phyloP scores from a whole-genome alignment of 352 stramenopile species.

The Globisporangium alternatum region DNA sequence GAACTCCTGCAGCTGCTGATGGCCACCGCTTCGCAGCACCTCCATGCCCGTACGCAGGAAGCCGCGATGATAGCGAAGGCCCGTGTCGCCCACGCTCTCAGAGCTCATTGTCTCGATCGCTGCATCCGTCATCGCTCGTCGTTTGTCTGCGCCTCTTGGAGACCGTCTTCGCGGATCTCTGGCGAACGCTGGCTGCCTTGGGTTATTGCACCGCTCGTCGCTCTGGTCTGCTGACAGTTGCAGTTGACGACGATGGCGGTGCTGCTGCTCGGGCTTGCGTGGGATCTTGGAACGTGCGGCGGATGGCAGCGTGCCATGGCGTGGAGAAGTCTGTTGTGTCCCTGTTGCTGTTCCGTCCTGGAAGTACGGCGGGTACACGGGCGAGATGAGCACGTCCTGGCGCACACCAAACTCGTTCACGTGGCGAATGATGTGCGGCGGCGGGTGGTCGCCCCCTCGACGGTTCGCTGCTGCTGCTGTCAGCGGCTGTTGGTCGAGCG shows the following conservation, averaged over 20 bases:
- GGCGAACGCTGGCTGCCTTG: not conserved
- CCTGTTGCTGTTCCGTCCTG: not conserved
- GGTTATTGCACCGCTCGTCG: constrained; percentile 30
- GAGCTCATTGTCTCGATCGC: not conserved
- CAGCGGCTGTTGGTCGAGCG: constrained; percentile 6
- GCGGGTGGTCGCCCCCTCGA: not conserved
- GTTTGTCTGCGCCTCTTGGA: not conserved
- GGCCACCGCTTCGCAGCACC: constrained; percentile 29
- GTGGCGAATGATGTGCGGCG: constrained; percentile 50
- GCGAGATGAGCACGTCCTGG: constrained; percentile 58
- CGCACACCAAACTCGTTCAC: constrained; percentile 65
- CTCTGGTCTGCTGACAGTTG: constrained; percentile 21
- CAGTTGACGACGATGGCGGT: constrained; percentile 7
- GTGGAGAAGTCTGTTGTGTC: not conserved
- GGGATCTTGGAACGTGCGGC: not conserved
- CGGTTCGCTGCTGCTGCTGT: not conserved
- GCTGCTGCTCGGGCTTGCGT: not conserved
- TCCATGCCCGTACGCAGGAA: constrained; percentile 65
- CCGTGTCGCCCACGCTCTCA: constrained; percentile 3
- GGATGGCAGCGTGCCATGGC: constrained; percentile 2
- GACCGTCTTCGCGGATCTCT: constrained; percentile 9
- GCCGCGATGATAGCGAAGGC: constrained; percentile 41
- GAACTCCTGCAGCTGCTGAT: not conserved
- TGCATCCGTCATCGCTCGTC: not conserved
- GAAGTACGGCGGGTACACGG: constrained; percentile 55